These are phyloP conservation scores for Metschnikowia borealis DNA, from an alignment of 805 yeast species.

Conservation along the genomic window DNA sequence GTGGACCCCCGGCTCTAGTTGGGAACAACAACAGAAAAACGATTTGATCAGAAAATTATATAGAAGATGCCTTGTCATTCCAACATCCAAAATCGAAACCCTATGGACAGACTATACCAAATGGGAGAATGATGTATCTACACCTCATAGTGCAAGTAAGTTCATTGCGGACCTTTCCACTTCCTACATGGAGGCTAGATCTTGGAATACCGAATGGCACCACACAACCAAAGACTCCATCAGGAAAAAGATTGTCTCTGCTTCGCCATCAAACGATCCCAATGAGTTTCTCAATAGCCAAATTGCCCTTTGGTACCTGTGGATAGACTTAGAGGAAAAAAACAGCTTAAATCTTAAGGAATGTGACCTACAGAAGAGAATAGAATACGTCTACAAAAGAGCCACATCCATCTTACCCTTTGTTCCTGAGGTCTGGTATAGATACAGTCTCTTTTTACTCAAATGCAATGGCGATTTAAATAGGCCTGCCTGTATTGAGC, in stretches of 20 bases:
- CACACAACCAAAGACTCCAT: conserved; percentile 50
- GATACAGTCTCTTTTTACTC: conserved; percentile 42
- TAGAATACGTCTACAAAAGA: conserved; percentile 69
- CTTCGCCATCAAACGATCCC: conserved; percentile 19
- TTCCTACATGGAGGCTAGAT: conserved; percentile 82
- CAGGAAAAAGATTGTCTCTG: conserved; percentile 36
- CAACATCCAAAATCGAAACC: conserved; percentile 67
- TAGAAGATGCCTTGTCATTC: conserved; percentile 67
- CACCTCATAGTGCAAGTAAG: conserved; percentile 71
- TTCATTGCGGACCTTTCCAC: conserved; percentile 78
- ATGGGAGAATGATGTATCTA: conserved; percentile 76
- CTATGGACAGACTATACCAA: conserved; percentile 77
- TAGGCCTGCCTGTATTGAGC: conserved; percentile 38
- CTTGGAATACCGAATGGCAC: conserved; percentile 68
- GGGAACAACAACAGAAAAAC: conserved; percentile 81
- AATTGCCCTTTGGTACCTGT: conserved; percentile 56
- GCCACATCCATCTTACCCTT: conserved; percentile 59
- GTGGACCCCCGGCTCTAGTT: conserved; percentile 74
- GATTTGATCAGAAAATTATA: conserved; percentile 74
- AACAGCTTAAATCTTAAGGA: conserved; percentile 63
- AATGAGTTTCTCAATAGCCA: conserved; percentile 34
- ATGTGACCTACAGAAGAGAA: conserved; percentile 46
- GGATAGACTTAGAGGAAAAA: conserved; percentile 76
- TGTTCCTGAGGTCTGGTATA: conserved; percentile 76
- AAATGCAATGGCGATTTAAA: conserved; percentile 35